Conservation (phyloP, 768 basidiomycete species). For the Serendipita vermifera region DNA sequence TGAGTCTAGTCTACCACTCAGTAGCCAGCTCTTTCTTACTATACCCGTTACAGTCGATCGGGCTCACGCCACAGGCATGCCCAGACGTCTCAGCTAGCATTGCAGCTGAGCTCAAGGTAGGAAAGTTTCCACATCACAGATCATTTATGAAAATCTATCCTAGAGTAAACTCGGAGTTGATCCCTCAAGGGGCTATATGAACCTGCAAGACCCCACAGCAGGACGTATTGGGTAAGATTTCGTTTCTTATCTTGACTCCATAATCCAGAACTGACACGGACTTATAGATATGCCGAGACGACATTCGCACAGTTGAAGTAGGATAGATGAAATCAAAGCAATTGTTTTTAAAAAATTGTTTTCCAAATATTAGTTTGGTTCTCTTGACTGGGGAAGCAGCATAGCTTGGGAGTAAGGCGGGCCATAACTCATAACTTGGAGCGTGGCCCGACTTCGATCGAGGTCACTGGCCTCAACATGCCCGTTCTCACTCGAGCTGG, state of each 20-base stretch:
- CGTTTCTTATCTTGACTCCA: too few species aligned
- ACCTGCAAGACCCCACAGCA: background rate
- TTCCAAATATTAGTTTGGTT: too few species aligned
- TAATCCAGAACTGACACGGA: too few species aligned
- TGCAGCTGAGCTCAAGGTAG: background rate
- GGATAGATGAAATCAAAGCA: too few species aligned
- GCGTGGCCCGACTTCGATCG: too few species aligned
- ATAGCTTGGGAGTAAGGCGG: too few species aligned
- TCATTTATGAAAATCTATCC: background rate
- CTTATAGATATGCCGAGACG: background rate
- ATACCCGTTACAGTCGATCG: background rate
- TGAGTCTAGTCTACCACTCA: background rate
- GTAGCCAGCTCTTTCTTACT: background rate
- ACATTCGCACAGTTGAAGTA: background rate
- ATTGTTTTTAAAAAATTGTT: too few species aligned
- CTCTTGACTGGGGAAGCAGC: too few species aligned
- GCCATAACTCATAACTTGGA: too few species aligned
- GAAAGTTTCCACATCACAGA: background rate
- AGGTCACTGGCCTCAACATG: too few species aligned
- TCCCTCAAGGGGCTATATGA: conserved; percentile 7
- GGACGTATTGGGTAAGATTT: conserved; percentile 2
- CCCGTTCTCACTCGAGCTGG: too few species aligned
- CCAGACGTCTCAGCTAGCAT: background rate
- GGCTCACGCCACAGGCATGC: background rate
- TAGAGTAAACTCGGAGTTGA: background rate